These are phyloP conservation scores for Venturiaceae sp. DNA, from an alignment of 2,329 filamentous ascomycete genomes.

Conservation along the genomic window DNA sequence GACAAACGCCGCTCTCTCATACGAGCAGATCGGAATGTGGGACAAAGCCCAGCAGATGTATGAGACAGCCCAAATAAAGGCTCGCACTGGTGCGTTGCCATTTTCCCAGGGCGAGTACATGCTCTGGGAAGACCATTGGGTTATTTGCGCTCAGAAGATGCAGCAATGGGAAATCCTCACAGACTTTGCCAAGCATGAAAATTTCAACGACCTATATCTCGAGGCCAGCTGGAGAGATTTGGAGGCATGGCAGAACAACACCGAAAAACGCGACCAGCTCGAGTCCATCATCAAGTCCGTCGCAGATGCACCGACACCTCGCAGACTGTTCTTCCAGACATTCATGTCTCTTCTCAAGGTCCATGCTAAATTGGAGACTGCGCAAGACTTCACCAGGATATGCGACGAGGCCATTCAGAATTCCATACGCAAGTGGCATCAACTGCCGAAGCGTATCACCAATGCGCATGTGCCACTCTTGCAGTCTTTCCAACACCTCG, in stretches of 20 bases:
- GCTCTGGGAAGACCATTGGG: conserved; percentile 99
- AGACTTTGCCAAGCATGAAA: conserved; percentile 98
- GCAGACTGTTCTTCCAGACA: conserved; percentile 92
- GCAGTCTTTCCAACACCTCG: conserved; percentile 95
- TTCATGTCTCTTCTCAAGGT: conserved; percentile 96
- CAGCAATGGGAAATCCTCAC: conserved; percentile 98
- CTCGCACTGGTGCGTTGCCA: conserved; percentile 87
- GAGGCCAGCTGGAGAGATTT: conserved; percentile 94
- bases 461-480: conserved; percentile 91
- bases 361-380: conserved; percentile 76
- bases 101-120: conserved; percentile 97
- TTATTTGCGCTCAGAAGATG: conserved; percentile 92
- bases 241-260: conserved; percentile 77
- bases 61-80: conserved; percentile 93
- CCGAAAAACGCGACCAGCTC: conserved; percentile 77
- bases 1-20: conserved; percentile 92
- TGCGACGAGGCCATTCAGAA: conserved; percentile 97
- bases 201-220: conserved; percentile 89
- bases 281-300: conserved; percentile 93
- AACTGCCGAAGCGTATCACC: conserved; percentile 86
- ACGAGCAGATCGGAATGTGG: conserved; percentile 99
- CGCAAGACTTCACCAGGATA: conserved; percentile 74
- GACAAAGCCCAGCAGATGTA: conserved; percentile 97
- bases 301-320: conserved; percentile 91
- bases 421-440: conserved; percentile 97